These are phyloP conservation scores for Cutaneotrichosporon dermatis DNA, from an alignment of 1,284 basidiomycete species.

Conservation along the genomic window DNA sequence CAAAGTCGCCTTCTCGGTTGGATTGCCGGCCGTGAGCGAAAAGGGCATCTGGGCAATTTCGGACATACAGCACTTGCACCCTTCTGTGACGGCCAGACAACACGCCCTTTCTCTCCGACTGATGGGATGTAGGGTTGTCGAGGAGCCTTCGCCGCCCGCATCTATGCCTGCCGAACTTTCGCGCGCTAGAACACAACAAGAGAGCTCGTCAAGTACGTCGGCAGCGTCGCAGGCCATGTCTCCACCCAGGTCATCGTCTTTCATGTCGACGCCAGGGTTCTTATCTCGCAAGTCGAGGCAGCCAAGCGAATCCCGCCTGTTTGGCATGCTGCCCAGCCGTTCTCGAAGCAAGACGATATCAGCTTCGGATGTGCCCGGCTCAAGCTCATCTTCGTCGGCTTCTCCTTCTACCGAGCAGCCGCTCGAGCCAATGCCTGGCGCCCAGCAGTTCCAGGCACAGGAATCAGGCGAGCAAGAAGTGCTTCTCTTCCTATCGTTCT, in stretches of 20 bases:
- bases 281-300: not conserved
- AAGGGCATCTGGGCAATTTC: slow-evolving; percentile 7
- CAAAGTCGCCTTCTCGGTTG: slow-evolving; percentile 4
- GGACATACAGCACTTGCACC: slow-evolving; percentile 20
- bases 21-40: slow-evolving; percentile 2
- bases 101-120: slow-evolving; percentile 11
- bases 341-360: slow-evolving; percentile 14
- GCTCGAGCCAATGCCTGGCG: no score
- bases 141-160: not conserved
- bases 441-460: not conserved
- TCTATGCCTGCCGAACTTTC: not conserved
- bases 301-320: slow-evolving; percentile 7
- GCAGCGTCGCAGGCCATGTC: not conserved
- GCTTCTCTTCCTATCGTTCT: slow-evolving; percentile 11
- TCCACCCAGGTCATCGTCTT: not conserved
- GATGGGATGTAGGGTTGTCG: not conserved
- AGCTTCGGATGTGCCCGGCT: not conserved
- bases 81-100: slow-evolving; percentile 8
- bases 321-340: not conserved
- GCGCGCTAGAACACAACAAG: not conserved
- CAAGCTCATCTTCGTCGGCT: no score
- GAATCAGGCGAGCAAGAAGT: slow-evolving; percentile 5
- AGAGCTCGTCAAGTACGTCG: not conserved
- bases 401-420: no score
- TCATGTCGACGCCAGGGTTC: not conserved